These are phyloP conservation scores for Lactarius pseudohatsudake DNA, from an alignment of 768 basidiomycete species.

Conservation along the genomic window DNA sequence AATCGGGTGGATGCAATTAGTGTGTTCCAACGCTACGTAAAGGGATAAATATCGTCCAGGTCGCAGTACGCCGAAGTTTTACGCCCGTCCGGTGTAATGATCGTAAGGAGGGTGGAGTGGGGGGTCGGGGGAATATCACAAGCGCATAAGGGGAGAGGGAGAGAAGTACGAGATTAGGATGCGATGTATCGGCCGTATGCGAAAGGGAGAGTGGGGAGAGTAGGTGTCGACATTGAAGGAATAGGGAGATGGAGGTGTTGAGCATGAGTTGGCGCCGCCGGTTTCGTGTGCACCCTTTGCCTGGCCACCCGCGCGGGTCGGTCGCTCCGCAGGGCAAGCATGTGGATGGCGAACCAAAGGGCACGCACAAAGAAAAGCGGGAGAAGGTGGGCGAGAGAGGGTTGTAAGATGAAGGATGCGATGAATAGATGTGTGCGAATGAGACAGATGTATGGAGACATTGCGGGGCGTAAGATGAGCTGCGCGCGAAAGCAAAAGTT, in stretches of 20 bases:
- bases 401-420: conserved; percentile 19
- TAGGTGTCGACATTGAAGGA: neutral
- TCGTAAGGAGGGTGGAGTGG: neutral
- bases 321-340: neutral
- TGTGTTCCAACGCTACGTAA: conserved; percentile 11
- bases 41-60: conserved; percentile 12
- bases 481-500: neutral
- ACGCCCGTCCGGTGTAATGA: conserved; percentile 3
- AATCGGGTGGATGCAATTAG: conserved; percentile 12
- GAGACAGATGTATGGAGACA: conserved; percentile 23
- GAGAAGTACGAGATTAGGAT: conserved; percentile 15
- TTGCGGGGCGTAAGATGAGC: conserved; percentile 28
- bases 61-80: conserved; percentile 5
- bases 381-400: neutral
- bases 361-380: neutral
- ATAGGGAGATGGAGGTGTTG: neutral
- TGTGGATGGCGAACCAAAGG: neutral
- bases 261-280: neutral
- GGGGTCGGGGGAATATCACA: conserved; percentile 6
- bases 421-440: conserved; percentile 24
- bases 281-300: neutral
- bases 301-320: neutral
- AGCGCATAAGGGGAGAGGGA: conserved; percentile 13
- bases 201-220: neutral
- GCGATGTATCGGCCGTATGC: conserved; percentile 13